Percentiles rank a stretch among this genome's conserved stretches.
These are phyloP conservation scores for Nadsonia commutata DNA, from an alignment of 1,139 yeast genomes.

Conservation along the genomic window DNA sequence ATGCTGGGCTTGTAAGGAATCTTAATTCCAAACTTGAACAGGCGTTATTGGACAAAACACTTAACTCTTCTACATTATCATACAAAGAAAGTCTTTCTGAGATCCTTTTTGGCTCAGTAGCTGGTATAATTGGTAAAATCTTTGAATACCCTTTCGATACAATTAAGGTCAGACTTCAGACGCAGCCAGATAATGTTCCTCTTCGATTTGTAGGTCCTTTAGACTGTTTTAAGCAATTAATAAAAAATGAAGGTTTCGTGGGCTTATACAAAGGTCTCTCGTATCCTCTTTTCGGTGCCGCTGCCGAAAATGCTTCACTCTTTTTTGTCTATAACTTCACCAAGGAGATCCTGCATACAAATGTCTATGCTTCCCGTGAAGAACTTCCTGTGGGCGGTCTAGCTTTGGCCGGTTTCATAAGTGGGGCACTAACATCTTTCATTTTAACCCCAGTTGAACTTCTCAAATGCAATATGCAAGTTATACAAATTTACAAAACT, in stretches of 20 bases:
- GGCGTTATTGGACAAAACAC: too few relatives aligned
- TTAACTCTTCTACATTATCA: too few relatives aligned
- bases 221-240: constrained; percentile 48
- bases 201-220: constrained; percentile 33
- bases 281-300: constrained; percentile 79
- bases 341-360: constrained; percentile 17
- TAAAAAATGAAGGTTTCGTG: constrained; percentile 47
- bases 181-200: constrained; percentile 38
- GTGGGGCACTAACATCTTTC: constrained; percentile 75
- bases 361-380: neutral
- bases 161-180: constrained; percentile 74
- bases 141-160: constrained; percentile 92
- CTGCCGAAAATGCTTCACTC: constrained; percentile 66
- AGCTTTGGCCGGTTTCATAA: constrained; percentile 56
- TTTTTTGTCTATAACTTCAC: constrained; percentile 47
- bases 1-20: too few relatives aligned
- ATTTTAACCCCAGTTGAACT: constrained; percentile 82
- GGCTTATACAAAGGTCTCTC: constrained; percentile 52
- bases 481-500: constrained; percentile 26
- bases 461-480: constrained; percentile 79
- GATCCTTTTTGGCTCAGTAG: constrained; percentile 26
- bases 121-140: constrained; percentile 75
- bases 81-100: constrained; percentile 11
- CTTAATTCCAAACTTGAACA: too few relatives aligned
- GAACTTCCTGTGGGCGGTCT: constrained; percentile 11